These are phyloP conservation scores for Raphanus sativus DNA, from an alignment of 345 rosid genomes.

Conservation along the genomic window DNA sequence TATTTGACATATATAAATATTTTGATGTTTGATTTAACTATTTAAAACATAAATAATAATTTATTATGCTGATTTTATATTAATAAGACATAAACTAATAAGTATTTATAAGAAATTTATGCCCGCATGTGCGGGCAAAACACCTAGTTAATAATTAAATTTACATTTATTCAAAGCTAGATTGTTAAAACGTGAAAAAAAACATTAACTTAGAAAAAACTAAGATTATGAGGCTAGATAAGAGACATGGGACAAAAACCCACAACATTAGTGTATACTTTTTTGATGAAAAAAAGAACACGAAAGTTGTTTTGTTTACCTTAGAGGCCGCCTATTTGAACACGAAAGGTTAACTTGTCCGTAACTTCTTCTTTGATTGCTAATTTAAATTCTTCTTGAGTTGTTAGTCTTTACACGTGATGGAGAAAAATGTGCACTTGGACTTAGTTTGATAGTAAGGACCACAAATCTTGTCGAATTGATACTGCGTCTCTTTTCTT, in stretches of 20 bases:
- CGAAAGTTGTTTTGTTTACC: not conserved
- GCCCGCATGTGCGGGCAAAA: too few species aligned
- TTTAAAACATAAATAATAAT: too few species aligned
- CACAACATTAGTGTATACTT: not conserved
- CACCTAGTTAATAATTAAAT: too few species aligned
- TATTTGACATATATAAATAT: too few species aligned
- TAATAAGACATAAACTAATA: too few species aligned
- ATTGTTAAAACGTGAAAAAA: too few species aligned
- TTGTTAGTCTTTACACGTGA: not conserved
- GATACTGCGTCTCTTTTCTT: not conserved
- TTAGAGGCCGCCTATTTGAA: not conserved
- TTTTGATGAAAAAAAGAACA: not conserved
- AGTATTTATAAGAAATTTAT: too few species aligned
- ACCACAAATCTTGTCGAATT: not conserved
- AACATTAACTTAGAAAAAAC: not conserved
- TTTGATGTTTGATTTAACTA: too few species aligned
- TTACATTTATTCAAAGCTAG: not conserved
- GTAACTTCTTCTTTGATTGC: not conserved
- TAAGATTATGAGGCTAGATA: not conserved
- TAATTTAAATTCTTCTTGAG: not conserved
- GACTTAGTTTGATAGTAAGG: not conserved
- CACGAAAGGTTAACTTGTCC: not conserved
- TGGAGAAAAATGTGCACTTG: not conserved
- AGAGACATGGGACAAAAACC: not conserved
- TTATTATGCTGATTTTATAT: too few species aligned